Base-by-base conservation (phyloP, 768 basidiomycete species). In the Mycena galericulata region DNA sequence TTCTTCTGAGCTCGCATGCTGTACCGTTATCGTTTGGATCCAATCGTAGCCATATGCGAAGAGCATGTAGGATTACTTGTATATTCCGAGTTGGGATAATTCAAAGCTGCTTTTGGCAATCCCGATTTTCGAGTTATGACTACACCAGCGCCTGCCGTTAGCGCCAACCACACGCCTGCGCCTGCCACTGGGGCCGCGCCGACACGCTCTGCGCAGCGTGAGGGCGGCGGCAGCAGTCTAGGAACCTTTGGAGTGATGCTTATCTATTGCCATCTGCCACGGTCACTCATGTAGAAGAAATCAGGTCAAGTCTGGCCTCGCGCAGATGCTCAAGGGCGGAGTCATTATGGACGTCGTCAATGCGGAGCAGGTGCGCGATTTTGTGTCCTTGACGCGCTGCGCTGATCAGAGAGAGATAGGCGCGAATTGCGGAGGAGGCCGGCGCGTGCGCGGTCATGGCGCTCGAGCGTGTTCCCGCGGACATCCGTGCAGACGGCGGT, bases 401-500 rank as follows among this genome's bases (percentile, higher is more conserved):
- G 40, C 59, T 68, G 27, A 72, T 58, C 58, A 27, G 29, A 38
- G 74, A 71, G 41, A 74, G 75, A 58, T 71, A 97, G 92, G 97
- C 97, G 66, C 92, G 93, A 68, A 96, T 98, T 73, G 97, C 97
- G 49, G 97, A 99, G 17, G 95, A 96, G 77, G 97, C 97, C 11
- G 97, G 97, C 50, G 97, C 97, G 9, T 96, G 95, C 77, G 97
- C 97, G 66, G 97, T 99, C 69, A 99, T 99, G 97, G 95, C 95
- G 5, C 87, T 97, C 34, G 95, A 98, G 80, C 87, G 96, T 64
- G 95, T 99, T 4, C 97, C 97, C 12, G 96, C 97, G 15, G 96
- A 98, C 77, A 99, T 99, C 76, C 88, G 97, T 68, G 86, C 86
- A 20, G 85, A 94, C 77, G 97, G 97, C 34, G 97, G 97, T 65